A percentile compares a stretch with the other conserved stretches of the same genome.
Conservation (phyloP, 345 rosid species). For the Syzygium jambos region DNA sequence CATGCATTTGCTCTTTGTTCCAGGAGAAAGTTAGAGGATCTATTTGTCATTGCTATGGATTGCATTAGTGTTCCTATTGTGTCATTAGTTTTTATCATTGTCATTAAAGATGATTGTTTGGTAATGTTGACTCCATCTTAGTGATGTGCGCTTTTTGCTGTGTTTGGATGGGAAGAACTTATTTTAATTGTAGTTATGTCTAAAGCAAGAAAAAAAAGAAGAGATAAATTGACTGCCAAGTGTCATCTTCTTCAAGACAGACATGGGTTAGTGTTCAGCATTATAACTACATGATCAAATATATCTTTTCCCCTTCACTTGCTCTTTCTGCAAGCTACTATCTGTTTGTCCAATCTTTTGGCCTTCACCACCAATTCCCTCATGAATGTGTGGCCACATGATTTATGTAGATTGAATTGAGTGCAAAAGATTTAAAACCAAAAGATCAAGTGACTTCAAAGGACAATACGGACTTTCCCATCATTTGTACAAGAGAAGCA, state of each 20-base stretch:
- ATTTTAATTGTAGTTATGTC: background rate
- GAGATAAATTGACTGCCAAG: background rate
- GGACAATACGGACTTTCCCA: slow-evolving; percentile 7
- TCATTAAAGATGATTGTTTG: background rate
- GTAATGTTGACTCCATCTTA: background rate
- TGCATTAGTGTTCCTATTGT: background rate
- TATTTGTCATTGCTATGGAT: background rate
- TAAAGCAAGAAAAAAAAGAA: background rate
- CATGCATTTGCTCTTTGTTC: background rate
- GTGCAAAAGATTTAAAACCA: slow-evolving; percentile 23
- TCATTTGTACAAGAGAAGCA: slow-evolving; percentile 13
- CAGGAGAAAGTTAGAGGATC: background rate
- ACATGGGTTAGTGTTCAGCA: background rate
- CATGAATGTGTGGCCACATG: background rate
- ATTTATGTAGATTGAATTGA: slow-evolving; percentile 41
- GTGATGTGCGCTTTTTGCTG: background rate
- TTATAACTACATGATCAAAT: background rate
- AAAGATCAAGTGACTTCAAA: slow-evolving; percentile 24
- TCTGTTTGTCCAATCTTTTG: background rate
- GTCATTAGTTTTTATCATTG: background rate
- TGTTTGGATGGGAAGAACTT: background rate
- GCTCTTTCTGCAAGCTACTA: background rate
- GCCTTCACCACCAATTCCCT: background rate
- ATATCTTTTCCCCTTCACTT: background rate
- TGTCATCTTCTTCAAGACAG: background rate